phyloP scores from a whole-genome alignment of 768 basidiomycete genomes.

The Mycena metata region DNA sequence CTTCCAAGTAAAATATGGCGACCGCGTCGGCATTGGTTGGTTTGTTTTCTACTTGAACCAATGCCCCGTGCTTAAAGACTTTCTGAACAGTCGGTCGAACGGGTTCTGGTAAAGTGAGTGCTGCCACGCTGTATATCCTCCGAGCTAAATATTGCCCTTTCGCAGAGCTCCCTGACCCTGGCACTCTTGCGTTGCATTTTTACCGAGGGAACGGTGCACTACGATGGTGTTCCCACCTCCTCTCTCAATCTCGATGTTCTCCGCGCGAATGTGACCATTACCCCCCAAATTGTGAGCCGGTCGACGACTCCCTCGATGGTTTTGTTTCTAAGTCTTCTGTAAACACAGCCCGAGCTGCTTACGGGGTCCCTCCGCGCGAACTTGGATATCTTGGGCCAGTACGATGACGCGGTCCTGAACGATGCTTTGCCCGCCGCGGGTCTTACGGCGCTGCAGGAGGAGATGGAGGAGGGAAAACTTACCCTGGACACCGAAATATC shows the following conservation, averaged over 20 bases:
- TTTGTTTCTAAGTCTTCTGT: neutral
- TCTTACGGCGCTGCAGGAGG: constrained; percentile 29
- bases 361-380: constrained; percentile 57
- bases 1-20: constrained; percentile 60
- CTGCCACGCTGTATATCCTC: neutral
- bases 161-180: constrained; percentile 54
- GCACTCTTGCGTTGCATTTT: constrained; percentile 58
- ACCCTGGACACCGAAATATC: constrained; percentile 29
- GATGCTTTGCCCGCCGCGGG: constrained; percentile 50
- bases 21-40: constrained; percentile 58
- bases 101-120: constrained; percentile 39
- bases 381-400: constrained; percentile 57
- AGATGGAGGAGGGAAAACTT: constrained; percentile 21
- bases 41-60: neutral
- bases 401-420: constrained; percentile 52
- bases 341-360: constrained; percentile 46
- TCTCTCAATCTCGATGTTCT: constrained; percentile 60
- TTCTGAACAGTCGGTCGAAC: constrained; percentile 42
- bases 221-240: constrained; percentile 57
- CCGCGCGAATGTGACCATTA: constrained; percentile 61
- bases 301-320: neutral
- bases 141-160: neutral
- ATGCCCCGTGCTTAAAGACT: neutral
- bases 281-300: constrained; percentile 42
- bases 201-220: constrained; percentile 47